phyloP scores from a whole-genome alignment of 371 early-diverging fungal species.

The Amoeboaphelidium protococcarum region DNA sequence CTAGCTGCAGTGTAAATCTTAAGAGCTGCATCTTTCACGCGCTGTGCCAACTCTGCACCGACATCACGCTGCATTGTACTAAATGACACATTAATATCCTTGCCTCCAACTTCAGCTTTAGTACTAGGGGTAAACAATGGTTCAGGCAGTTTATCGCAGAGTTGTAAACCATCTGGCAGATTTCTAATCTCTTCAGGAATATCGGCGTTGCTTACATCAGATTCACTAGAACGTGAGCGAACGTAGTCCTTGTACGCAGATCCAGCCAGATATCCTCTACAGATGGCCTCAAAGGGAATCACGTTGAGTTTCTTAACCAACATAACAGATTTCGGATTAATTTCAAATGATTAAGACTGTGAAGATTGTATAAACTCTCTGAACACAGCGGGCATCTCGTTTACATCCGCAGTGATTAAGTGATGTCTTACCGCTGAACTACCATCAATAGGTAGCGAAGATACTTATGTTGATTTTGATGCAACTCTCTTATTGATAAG shows the following conservation, averaged over 20 bases:
- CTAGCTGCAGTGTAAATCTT: constrained; percentile 21
- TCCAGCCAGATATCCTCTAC: constrained; percentile 84
- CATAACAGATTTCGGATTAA: constrained; percentile 68
- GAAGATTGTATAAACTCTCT: too few species aligned
- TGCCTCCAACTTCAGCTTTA: constrained; percentile 93
- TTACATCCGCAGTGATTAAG: constrained; percentile 68
- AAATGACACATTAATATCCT: too few species aligned
- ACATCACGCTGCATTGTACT: too few species aligned
- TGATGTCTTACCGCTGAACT: too few species aligned
- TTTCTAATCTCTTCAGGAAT: too few species aligned
- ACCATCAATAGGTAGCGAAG: too few species aligned
- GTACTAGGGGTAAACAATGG: constrained; percentile 89
- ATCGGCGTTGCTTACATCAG: too few species aligned
- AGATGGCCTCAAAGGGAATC: constrained; percentile 89
- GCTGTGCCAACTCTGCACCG: not conserved
- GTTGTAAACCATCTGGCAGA: constrained; percentile 46
- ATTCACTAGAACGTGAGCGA: too few species aligned
- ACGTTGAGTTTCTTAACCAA: constrained; percentile 72
- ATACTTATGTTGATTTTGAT: too few species aligned
- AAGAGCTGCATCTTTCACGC: not conserved
- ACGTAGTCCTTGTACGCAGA: too few species aligned
- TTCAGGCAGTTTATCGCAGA: constrained; percentile 48
- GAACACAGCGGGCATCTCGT: constrained; percentile 65
- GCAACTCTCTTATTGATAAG: too few species aligned
- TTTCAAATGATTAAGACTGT: too few species aligned